Evolutionary conservation across 177 flowering plant genomes (phyloP), one percentile per base, ranked within the genome.

Genomic region (Tripterygium wilfordii): DNA sequence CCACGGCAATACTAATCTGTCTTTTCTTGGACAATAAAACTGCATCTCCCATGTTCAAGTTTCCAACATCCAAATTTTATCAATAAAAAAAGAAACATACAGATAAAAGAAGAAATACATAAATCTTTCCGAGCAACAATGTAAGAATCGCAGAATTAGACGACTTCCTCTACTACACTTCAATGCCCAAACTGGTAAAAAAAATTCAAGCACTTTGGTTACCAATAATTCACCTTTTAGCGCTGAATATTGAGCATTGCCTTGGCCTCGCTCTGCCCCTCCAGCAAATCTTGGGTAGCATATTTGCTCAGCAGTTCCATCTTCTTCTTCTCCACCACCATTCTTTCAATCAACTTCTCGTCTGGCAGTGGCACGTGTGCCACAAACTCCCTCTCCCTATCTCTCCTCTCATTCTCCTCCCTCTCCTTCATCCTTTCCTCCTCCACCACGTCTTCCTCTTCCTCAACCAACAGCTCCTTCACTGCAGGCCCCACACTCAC

Each of bases 261-360:
- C 64, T 88, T 90, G 0, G 95, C 98, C 55, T 90, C 95, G 24
- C 12, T 65, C 73, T 85, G 92, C 72, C 83, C 92, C 64, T 76
- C 89, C 69, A 79, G 18, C 26, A 90, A 68, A 42, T 51, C 51
- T 13, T 78, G 80, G 49, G 89, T 90, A 7, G 72, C 65, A 56
- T 90, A 90, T 65, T 81, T 88, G 30, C 68, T 79, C 72, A 90
- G 50, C 43, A 90, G 56, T 49, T 90, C 98, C 77, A 51, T 71
- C 82, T 90, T 90, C 77, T 90, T 90, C 92, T 80, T 90, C 85
- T 90, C 89, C 50, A 90, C 60, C 29, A 90, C 77, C 89, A 85
- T 88, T 64, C 65, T 85, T 72, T 85, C 96, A 45, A 90, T 88
- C 76, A 88, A 96, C 71, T 76, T 79, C 65, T 81, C 95, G 62